Evolutionary conservation across 1,139 yeast genomes (phyloP), one percentile per base, ranked within the genome.

Genomic region (Schwanniomyces etchellsii): DNA sequence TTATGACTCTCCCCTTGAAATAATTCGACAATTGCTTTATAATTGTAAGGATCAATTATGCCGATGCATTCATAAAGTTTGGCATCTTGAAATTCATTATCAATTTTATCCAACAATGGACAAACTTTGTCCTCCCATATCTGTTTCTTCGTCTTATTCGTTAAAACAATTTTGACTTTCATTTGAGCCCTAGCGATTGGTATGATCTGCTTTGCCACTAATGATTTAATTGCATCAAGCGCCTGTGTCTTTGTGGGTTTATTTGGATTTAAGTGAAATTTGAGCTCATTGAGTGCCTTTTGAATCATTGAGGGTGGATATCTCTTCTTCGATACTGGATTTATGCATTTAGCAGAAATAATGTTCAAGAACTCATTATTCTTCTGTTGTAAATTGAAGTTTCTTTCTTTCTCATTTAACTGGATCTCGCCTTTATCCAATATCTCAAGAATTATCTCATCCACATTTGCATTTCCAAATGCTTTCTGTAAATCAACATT

Each of bases 181-280:
- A 91, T 91, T 47, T 83, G 82, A 0, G 98, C 97, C 43, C 98
- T 71, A 1, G 88, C 94, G 39, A 91, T 89, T 7, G 98, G 97
- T 25, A 91, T 81, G 27, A 88, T 64, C 52, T 91, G 97, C 44
- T 75, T 74, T 23, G 78, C 74, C 5, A 84, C 81, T 31, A 91
- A 63, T 32, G 82, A 53, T 49, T 77, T 84, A 43, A 93, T 89
- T 4, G 95, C 96, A 36, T 91, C 97, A 32, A 93, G 60, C 0
- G 97, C 97, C 52, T 88, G 96, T 6, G 75, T 67, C 55, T 91
- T 91, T 21, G 96, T 84, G 2, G 86, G 71, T 45, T 82, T 83
- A 32, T 77, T 77, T n/a, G 89, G 74, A 23, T 77, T 77, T 40
- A 85, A 71, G 52, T 86, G 89, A 54, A 82, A 86, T 40, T 88